Evolutionary conservation across 176 grass and related monocot species (phyloP).

Genomic region (Oryza meyeriana): DNA sequence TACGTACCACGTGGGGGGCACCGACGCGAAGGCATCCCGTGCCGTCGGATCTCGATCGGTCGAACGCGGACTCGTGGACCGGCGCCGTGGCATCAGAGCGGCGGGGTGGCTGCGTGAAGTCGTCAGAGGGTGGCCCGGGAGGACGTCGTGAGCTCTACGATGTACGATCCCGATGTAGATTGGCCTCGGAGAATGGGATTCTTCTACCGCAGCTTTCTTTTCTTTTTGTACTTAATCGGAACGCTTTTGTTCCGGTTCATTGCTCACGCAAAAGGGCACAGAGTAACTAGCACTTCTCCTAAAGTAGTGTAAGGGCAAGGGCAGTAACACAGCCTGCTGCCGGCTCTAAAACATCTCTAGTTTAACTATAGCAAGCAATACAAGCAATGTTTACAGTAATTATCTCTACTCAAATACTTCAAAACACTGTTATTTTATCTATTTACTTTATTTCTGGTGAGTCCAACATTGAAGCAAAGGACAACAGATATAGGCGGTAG

Average conservation of each 20-base stretch:
- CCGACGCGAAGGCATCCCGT: too few relatives aligned
- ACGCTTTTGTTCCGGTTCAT: neutral
- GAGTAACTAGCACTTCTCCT: neutral
- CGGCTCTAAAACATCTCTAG: too few relatives aligned
- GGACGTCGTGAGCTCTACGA: slow-evolving; percentile 23
- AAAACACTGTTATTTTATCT: too few relatives aligned
- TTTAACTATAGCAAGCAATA: too few relatives aligned
- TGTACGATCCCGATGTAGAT: slow-evolving; percentile 49
- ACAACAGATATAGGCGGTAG: too few relatives aligned
- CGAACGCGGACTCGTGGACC: neutral
- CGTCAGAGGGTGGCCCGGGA: neutral
- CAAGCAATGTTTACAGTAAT: too few relatives aligned
- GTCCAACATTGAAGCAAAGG: too few relatives aligned
- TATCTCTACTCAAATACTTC: too few relatives aligned
- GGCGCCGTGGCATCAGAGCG: neutral
- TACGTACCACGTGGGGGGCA: slow-evolving; percentile 20
- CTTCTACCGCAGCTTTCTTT: neutral
- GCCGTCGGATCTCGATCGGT: slow-evolving; percentile 20
- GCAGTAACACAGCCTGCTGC: too few relatives aligned
- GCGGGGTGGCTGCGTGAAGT: neutral
- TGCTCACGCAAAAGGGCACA: neutral
- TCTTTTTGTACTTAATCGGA: neutral
- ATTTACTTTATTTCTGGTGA: too few relatives aligned
- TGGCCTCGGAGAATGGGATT: slow-evolving; percentile 20
- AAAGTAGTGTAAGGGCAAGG: too few relatives aligned